Base-by-base conservation (phyloP, 169 alveolate species). In the Plasmodium vinckei region DNA sequence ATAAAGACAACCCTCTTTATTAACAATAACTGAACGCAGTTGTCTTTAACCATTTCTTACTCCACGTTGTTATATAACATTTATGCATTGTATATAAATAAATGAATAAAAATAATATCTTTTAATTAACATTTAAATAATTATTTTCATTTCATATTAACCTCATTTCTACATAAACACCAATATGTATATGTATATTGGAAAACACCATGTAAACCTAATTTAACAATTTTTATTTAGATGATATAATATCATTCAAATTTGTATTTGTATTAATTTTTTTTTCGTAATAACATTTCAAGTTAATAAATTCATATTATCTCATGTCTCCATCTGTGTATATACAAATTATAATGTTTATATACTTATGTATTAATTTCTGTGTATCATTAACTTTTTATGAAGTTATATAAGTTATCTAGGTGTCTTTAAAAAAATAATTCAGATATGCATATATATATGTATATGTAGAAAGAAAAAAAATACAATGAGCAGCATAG, bases 81-180 rank as follows among this genome's bases (percentile, higher is more conserved):
- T 54, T 65, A 79, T 67, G 19, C 42, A 42, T 19, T 65, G 89
- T 67, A 49, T 53, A 39, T 19, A 5, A 21, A 68, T 67, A 75
- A 63, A 47, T 33, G 7, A 33, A 7, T 33, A 33, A 33, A 33
- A 33, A 33, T 33, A 33, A 33, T 46, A 57, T 75, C 77, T 79
- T 79, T 79, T 46, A 79, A 79, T 67, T 60, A 65, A 79, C 42
- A 39, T 47, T 54, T 79, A 25, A 79, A 79, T 79, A 15, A 77
- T 64, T 64, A 25, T 42, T 51, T 77, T 46, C 39, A 65, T 17
- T 39, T 25, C 1, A 33, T 33, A 5, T 5, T 33, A 2, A 2
- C 5, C 15, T 9, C 46, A 49, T 61, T 33, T 21, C 4, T 17
- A 44, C 21, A 44, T 67, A 67, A n/a, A 27, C 44, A 15, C 25